These are phyloP conservation scores for Filobasidium wieringae DNA, from an alignment of 768 basidiomycete genomes.

Conservation along the genomic window DNA sequence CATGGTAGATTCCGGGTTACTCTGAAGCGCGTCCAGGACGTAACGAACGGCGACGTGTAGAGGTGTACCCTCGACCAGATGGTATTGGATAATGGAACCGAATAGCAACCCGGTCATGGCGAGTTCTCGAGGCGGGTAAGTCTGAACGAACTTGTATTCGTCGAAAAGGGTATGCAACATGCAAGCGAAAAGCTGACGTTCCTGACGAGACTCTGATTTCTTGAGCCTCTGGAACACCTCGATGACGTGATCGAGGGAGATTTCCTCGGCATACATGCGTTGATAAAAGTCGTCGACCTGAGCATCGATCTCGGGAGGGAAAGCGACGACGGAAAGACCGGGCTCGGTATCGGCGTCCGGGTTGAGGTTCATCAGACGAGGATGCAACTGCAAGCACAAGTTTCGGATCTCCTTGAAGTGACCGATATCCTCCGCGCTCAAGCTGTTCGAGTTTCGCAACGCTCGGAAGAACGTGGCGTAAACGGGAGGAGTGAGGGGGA, in stretches of 20 bases:
- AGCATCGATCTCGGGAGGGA: constrained; percentile 73
- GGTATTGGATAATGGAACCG: constrained; percentile 85
- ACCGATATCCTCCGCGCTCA: constrained; percentile 67
- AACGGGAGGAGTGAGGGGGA: constrained; percentile 59
- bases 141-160: constrained; percentile 99
- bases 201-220: constrained; percentile 64
- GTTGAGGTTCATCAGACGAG: constrained; percentile 83
- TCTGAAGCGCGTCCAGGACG: constrained; percentile 83
- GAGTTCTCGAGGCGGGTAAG: constrained; percentile 83
- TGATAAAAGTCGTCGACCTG: constrained; percentile 95
- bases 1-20: constrained; percentile 78
- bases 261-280: constrained; percentile 93
- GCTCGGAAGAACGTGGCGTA: constrained; percentile 77
- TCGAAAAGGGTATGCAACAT: constrained; percentile 99
- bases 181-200: constrained; percentile 97
- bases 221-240: constrained; percentile 74
- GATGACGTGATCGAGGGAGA: constrained; percentile 88
- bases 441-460: constrained; percentile 65
- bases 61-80: constrained; percentile 84
- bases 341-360: constrained; percentile 75
- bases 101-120: constrained; percentile 93
- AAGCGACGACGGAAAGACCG: constrained; percentile 76
- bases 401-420: constrained; percentile 86
- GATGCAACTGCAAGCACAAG: constrained; percentile 84
- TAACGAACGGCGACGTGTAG: constrained; percentile 94